Base-by-base conservation (phyloP, 1,284 basidiomycete species). In the Grifola frondosa region DNA sequence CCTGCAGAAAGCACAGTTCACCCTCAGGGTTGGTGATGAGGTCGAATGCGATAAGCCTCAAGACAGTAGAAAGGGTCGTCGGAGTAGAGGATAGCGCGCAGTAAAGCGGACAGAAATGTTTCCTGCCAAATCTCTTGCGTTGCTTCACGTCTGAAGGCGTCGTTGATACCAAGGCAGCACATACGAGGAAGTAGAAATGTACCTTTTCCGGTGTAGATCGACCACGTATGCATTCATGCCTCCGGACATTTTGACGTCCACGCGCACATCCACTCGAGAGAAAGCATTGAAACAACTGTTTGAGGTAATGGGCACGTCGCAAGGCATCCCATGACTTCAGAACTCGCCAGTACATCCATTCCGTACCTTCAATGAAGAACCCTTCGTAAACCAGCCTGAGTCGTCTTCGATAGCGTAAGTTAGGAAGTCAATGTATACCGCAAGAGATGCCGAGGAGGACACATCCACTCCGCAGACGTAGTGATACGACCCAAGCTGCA, bases 171-270 rank as follows among this genome's bases (percentile, higher is more conserved):
- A n/a, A n/a, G n/a, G n/a, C n/a, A n/a, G n/a, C n/a, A n/a, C n/a
- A 20, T 30, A 29, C 9, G 20, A 2, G 19, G 20, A 6, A 40
- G 35, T 13, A 21, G 30, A 8, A 6, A 69, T 81, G 51, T 57
- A 91, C 90, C 89, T 74, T 64, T 98, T 94, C 16, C 96, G 95
- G 19, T 95, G 81, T 37, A 96, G 66, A 66, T 98, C 96, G 21
- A 98, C 84, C 20, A 91, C 85, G 63, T 97, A 97, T 6, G 95
- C 90, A 56, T 88, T 83, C 2, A 99, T 95, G 21, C 95, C 94
- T 28, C 95, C 95, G 0, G 96, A 95, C 37, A 98, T 98, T 67
- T 95, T 95, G 44, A 97, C 96, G 55, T 98, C 95, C 6, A 99
- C 94, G 30, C 95, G 81, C 22, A 98, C 84, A 60, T 99, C 96